These are phyloP conservation scores for Haplosporangium sp. DNA, from an alignment of 371 early-diverging fungal species.

Conservation along the genomic window DNA sequence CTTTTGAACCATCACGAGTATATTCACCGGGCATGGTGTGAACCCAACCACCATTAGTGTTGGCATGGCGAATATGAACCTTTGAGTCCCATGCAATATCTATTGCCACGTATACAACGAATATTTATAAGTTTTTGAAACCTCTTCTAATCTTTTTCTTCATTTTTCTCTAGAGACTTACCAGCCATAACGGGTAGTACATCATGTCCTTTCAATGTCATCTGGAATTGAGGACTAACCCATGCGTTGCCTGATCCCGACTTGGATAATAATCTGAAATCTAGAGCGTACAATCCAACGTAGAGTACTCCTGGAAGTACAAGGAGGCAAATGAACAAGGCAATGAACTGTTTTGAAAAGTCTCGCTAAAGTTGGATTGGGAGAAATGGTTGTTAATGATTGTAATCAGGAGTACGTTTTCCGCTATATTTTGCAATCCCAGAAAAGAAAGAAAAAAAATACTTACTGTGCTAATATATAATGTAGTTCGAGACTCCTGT, in stretches of 20 bases:
- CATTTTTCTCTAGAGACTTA: background rate
- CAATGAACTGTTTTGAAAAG: slow-evolving; percentile 60
- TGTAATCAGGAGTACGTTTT: too few species aligned
- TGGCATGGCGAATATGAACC: slow-evolving; percentile 80
- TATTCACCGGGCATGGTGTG: slow-evolving; percentile 74
- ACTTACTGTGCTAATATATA: slow-evolving; percentile 41
- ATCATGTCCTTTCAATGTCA: slow-evolving; percentile 57
- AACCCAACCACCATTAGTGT: slow-evolving; percentile 80
- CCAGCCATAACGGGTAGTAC: slow-evolving; percentile 42
- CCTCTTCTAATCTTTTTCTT: background rate
- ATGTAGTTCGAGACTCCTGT: slow-evolving; percentile 33
- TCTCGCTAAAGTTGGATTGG: slow-evolving; percentile 20
- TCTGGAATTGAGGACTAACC: slow-evolving; percentile 82
- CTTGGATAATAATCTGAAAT: slow-evolving; percentile 75
- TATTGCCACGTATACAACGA: slow-evolving; percentile 25
- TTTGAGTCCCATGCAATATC: slow-evolving; percentile 87
- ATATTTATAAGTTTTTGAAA: background rate
- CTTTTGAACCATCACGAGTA: slow-evolving; percentile 22
- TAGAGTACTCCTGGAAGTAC: slow-evolving; percentile 87
- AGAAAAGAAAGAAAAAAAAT: background rate
- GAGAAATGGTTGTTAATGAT: too few species aligned
- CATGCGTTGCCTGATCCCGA: slow-evolving; percentile 85
- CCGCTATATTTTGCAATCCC: too few species aligned
- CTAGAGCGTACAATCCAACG: slow-evolving; percentile 79
- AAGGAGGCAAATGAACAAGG: slow-evolving; percentile 78